Conservation (phyloP, 768 basidiomycete species). For the Tricholoma sp. region DNA sequence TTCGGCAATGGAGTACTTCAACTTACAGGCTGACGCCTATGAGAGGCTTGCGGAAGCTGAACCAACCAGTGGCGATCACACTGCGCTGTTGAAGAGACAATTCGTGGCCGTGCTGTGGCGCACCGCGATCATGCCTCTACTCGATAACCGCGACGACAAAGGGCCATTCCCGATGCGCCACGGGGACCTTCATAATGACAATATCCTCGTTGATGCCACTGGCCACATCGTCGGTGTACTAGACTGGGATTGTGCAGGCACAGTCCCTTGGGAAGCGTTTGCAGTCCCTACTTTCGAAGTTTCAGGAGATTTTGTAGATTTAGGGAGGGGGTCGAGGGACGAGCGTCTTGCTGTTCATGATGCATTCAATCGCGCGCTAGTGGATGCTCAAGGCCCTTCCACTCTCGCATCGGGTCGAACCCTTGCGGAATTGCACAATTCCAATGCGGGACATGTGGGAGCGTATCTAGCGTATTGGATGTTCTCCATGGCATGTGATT, state of each 20-base stretch:
- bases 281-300: constrained; percentile 39
- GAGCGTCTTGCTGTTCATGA: constrained; percentile 27
- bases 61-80: constrained; percentile 6
- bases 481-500: constrained; percentile 38
- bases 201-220: constrained; percentile 33
- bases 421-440: constrained; percentile 35
- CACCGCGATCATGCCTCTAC: constrained; percentile 36
- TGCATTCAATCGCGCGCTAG: constrained; percentile 27
- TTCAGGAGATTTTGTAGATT: constrained; percentile 31
- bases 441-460: constrained; percentile 36
- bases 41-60: constrained; percentile 33
- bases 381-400: constrained; percentile 21
- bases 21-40: constrained; percentile 35
- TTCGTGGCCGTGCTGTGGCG: constrained; percentile 37
- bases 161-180: constrained; percentile 40
- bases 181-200: constrained; percentile 38
- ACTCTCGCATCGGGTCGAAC: constrained; percentile 31
- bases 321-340: constrained; percentile 15
- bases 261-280: constrained; percentile 40
- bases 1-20: constrained; percentile 35
- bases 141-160: constrained; percentile 31
- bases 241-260: constrained; percentile 39
- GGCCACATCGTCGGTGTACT: constrained; percentile 38
- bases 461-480: constrained; percentile 40
- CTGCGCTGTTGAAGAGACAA: constrained; percentile 28